phyloP scores from a whole-genome alignment of 169 alveolate species.

The Plasmodium falciparum region DNA sequence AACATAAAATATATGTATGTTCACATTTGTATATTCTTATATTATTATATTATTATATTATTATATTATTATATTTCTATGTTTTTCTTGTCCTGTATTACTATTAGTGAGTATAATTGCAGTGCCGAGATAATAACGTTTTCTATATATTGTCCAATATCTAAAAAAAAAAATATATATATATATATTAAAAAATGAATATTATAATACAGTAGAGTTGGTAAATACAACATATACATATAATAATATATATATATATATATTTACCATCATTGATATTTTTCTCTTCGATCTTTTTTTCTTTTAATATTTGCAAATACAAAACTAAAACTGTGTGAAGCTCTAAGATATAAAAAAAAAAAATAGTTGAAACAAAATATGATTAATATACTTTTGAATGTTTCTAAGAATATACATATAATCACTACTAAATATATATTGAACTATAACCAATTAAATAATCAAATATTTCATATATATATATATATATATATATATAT shows the following conservation, averaged over 20 bases:
- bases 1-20: not conserved
- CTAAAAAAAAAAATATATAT: conserved; percentile 12
- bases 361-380: not conserved
- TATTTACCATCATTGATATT: not conserved
- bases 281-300: not conserved
- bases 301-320: conserved; percentile 35
- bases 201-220: not conserved
- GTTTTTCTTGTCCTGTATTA: conserved; percentile 5
- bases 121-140: conserved; percentile 21
- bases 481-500: not conserved
- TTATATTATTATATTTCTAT: not conserved
- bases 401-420: not conserved
- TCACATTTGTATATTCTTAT: not conserved
- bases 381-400: not conserved
- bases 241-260: not conserved
- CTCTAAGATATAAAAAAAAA: conserved; percentile 18
- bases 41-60: not conserved
- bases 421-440: not conserved
- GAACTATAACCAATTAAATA: not conserved
- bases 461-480: no score
- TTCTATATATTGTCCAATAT: conserved; percentile 31
- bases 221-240: not conserved
- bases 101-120: conserved; percentile 31
- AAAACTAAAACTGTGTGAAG: conserved; percentile 21
- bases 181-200: not conserved